Conservation (phyloP, 805 yeast genomes). For the Yamadazyma sp. region DNA sequence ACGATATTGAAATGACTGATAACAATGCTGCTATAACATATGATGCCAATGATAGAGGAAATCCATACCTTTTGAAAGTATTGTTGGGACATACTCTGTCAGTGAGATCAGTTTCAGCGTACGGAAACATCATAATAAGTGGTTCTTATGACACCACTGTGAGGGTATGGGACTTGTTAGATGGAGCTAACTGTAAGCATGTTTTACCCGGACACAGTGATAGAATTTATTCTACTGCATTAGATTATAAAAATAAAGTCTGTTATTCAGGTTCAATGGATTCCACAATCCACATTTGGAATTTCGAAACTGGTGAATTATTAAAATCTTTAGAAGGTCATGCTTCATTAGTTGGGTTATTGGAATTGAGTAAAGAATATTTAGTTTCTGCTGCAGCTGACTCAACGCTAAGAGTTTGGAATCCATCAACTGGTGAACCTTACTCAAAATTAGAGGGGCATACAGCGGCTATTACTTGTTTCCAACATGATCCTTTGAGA, state of each 20-base stretch:
- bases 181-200: conserved; percentile 67
- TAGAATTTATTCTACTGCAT: conserved; percentile 82
- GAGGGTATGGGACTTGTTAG: conserved; percentile 83
- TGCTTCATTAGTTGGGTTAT: conserved; percentile 81
- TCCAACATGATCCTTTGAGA: conserved; percentile 80
- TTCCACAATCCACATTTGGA: conserved; percentile 86
- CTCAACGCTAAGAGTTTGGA: conserved; percentile 88
- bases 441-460: conserved; percentile 75
- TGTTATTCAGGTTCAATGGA: conserved; percentile 94
- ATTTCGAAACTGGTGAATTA: conserved; percentile 69
- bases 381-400: conserved; percentile 96
- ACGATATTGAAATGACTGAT: conserved; percentile 1
- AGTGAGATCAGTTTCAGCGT: conserved; percentile 84
- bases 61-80: conserved; percentile 67
- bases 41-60: conserved; percentile 37
- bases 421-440: conserved; percentile 71
- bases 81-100: conserved; percentile 48
- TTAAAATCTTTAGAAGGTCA: conserved; percentile 79
- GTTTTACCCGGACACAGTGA: conserved; percentile 82
- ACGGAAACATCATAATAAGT: conserved; percentile 77
- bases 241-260: conserved; percentile 70
- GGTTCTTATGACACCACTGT: conserved; percentile 91
- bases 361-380: conserved; percentile 70
- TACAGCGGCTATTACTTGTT: conserved; percentile 85
- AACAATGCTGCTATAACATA: conserved; percentile 20